Percentiles rank a stretch among this genome's conserved stretches.
phyloP scores from a whole-genome alignment of 1,139 yeast genomes.

The Arxiozyma telluris region DNA sequence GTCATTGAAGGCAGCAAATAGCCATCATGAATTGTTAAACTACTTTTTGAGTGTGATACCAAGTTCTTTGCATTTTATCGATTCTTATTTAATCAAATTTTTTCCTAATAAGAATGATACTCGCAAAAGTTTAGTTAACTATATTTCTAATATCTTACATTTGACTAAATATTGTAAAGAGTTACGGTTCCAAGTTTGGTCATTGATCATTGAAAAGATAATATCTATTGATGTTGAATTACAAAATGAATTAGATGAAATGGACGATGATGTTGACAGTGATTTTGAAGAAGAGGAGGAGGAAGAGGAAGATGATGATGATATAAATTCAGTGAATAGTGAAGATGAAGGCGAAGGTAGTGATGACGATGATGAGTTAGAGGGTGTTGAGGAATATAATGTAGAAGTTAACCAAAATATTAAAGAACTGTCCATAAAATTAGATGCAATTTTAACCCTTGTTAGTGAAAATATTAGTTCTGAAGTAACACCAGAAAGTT shows the following conservation, averaged over 20 bases:
- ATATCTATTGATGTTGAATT: constrained; percentile 90
- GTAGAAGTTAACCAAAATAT: constrained; percentile 46
- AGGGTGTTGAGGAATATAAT: constrained; percentile 37
- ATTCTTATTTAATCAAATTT: constrained; percentile 44
- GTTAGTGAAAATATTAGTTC: constrained; percentile 44
- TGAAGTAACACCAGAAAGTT: constrained; percentile 43
- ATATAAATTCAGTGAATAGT: constrained; percentile 43
- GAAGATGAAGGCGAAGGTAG: constrained; percentile 20
- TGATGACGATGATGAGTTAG: constrained; percentile 31
- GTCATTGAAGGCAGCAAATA: constrained; percentile 29
- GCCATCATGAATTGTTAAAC: constrained; percentile 60
- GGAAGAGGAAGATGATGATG: constrained; percentile 63
- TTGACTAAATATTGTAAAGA: constrained; percentile 66
- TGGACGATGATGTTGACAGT: constrained; percentile 69
- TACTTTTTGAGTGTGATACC: constrained; percentile 68
- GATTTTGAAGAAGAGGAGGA: constrained; percentile 68
- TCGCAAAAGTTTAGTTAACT: constrained; percentile 47
- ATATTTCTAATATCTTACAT: constrained; percentile 53
- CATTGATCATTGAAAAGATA: constrained; percentile 63
- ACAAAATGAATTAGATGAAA: constrained; percentile 78
- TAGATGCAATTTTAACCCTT: constrained; percentile 56
- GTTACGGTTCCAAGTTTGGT: constrained; percentile 68
- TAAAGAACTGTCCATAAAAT: constrained; percentile 50
- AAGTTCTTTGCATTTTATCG: constrained; percentile 62
- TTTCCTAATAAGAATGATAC: constrained; percentile 78